A percentile compares a stretch with the other conserved stretches of the same genome.
phyloP scores from a whole-genome alignment of 2,329 filamentous ascomycete genomes.

The Colletotrichum tabaci region DNA sequence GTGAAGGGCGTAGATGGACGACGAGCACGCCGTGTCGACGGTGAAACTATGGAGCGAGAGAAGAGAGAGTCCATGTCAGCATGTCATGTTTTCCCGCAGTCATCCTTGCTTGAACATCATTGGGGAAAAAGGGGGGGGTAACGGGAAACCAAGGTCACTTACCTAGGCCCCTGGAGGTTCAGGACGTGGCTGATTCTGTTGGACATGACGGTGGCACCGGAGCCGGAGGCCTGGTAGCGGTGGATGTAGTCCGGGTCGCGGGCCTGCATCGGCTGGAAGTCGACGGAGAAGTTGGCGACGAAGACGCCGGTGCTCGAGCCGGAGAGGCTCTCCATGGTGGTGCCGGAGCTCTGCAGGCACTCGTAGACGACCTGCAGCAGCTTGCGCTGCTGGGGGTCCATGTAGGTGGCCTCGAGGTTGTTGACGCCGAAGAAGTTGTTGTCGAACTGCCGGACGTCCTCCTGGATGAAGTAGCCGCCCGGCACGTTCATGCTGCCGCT shows the following conservation, averaged over 20 bases:
- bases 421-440: constrained; percentile 57
- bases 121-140: too few species aligned
- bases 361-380: too few species aligned
- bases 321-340: too few species aligned
- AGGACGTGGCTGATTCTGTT: constrained; percentile 43
- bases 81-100: fast-evolving
- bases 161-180: too few species aligned
- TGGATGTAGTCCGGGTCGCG: constrained; percentile 36
- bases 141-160: too few species aligned
- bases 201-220: constrained; percentile 52
- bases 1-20: constrained; percentile 50
- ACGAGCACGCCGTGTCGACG: constrained; percentile 22
- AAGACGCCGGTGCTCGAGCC: constrained; percentile 47
- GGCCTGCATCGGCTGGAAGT: constrained; percentile 44
- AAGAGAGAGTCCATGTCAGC: too few species aligned
- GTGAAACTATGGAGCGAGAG: too few species aligned
- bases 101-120: too few species aligned
- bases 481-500: constrained; percentile 43
- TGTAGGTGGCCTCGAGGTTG: constrained; percentile 50
- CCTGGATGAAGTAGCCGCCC: constrained; percentile 48
- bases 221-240: constrained; percentile 46
- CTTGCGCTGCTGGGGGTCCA: too few species aligned
- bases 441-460: constrained; percentile 52
- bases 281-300: constrained; percentile 47
- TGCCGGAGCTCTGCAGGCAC: too few species aligned